These are phyloP conservation scores for Dictyophora rubrovolvata DNA, from an alignment of 768 basidiomycete genomes.

Conservation along the genomic window DNA sequence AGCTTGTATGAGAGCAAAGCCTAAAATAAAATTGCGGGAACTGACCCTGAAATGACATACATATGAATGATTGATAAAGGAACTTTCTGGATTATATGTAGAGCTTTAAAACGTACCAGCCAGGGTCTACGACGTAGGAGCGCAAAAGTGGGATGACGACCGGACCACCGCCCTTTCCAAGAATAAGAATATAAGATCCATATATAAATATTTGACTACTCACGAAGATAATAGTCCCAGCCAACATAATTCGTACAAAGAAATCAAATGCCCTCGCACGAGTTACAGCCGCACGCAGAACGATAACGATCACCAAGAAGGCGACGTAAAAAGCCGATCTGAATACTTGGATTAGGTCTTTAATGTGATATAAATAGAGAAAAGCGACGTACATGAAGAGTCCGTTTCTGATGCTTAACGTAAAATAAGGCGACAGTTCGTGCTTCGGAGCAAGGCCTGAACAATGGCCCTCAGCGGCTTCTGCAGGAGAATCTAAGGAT, in stretches of 20 bases:
- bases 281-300: not conserved
- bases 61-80: no score
- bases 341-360: not conserved
- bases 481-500: no score
- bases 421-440: not conserved
- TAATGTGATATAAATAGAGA: no score
- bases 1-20: conserved; percentile 39
- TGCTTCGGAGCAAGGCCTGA: not conserved
- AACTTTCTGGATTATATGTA: no score
- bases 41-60: conserved; percentile 42
- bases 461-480: not conserved
- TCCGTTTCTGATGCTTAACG: not conserved
- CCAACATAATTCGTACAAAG: conserved; percentile 38
- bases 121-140: conserved; percentile 39
- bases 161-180: conserved; percentile 32
- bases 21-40: conserved; percentile 43
- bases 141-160: conserved; percentile 46
- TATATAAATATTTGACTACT: not conserved
- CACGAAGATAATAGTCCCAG: conserved; percentile 39
- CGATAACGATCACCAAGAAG: conserved; percentile 1
- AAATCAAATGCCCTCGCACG: conserved; percentile 14
- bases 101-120: conserved; percentile 25
- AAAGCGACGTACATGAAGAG: not conserved
- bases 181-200: not conserved
- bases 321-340: not conserved